Evolutionary conservation across 129 eudicot genomes (phyloP).

Genomic region (Kitagawia praeruptora): DNA sequence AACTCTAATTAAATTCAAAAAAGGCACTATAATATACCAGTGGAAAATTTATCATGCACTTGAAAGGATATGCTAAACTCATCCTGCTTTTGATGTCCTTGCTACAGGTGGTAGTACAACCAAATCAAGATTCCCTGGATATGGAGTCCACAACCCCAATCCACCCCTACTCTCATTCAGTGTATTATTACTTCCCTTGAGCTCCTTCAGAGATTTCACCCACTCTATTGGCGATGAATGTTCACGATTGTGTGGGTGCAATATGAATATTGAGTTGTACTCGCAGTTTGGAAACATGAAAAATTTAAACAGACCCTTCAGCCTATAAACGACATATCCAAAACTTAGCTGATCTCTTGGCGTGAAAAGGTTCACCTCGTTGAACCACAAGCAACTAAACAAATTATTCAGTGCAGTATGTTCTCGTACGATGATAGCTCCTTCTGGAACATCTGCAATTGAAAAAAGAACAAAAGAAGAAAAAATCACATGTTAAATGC

Average conservation of each 20-base stretch:
- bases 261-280: constrained; percentile 65
- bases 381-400: constrained; percentile 96
- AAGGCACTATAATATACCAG: background rate
- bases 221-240: constrained; percentile 97
- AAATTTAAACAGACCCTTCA: constrained; percentile 51
- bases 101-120: constrained; percentile 81
- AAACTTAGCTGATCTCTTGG: constrained; percentile 98
- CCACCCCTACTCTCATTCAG: constrained; percentile 88
- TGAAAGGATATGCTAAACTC: constrained; percentile 8
- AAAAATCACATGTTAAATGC: background rate
- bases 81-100: constrained; percentile 97
- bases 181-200: constrained; percentile 52
- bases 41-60: background rate
- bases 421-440: constrained; percentile 85
- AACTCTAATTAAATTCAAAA: background rate
- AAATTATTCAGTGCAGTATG: constrained; percentile 72
- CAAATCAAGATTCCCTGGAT: constrained; percentile 69
- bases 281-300: constrained; percentile 96
- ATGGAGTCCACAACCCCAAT: constrained; percentile 89
- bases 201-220: constrained; percentile 72
- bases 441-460: constrained; percentile 92
- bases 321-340: constrained; percentile 84
- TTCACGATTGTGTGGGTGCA: constrained; percentile 88
- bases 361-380: constrained; percentile 89
- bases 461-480: background rate